Evolutionary conservation across 177 flowering plant species (phyloP), one percentile per base, ranked within the genome.

Genomic region (Vitis hybrid): DNA sequence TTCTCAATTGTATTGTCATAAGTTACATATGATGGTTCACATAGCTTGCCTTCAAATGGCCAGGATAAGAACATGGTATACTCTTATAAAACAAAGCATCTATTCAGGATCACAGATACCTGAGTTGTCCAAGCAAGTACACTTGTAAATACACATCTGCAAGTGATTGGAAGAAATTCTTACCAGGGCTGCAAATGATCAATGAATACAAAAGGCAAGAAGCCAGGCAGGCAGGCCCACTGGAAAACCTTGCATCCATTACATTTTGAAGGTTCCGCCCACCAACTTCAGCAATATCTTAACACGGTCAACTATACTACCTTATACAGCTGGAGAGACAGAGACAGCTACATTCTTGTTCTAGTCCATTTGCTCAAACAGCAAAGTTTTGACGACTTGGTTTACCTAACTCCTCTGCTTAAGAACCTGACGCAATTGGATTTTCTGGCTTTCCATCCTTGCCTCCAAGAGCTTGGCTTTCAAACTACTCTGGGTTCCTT

Each of bases 361-460:
- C 47, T 38, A 38, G 10, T 28, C 31, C 31, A 28, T 28, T 28
- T 28, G 31, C 31, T 28, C 31, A 28, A 38, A 5, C 47, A 38
- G 47, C 8, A 5, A 38, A 38, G 47, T 38, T 8, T 12, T 24
- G 10, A 3, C 47, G 33, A 8, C 11, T 18, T 11, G 3, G 38
- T 28, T 15, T 24, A n/a, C 59, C 74, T 79, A 94, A 17, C 86
- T 86, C 88, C 92, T 90, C 83, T 92, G 98, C 71, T 92, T 92
- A 62, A 94, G 91, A 61, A 88, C 97, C 60, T 94, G 98, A 11
- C 93, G 92, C 82, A 94, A 57, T 79, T 92, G 98, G 56, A 91
- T 75, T 76, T 91, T 94, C 75, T 92, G 96, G 70, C 88, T 88
- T 65, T 85, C 95, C 82, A 85, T 79, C 82, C 95, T 89, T 57